Evolutionary conservation across 2,329 filamentous ascomycete genomes (phyloP).

Genomic region (Triangularia verruculosa): DNA sequence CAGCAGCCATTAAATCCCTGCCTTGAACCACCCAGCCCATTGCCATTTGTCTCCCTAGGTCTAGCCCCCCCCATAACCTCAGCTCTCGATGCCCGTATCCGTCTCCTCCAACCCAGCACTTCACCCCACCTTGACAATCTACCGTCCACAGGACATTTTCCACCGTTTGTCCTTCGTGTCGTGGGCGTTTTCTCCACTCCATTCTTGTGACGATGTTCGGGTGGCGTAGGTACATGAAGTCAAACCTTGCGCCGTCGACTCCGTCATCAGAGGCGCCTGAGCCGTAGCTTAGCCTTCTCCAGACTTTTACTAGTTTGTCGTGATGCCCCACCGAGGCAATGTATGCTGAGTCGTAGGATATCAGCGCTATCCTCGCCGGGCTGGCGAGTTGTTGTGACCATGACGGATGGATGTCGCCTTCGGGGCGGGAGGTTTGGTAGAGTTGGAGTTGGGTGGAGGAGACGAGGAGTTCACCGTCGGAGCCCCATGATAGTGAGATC

Average conservation of each 20-base stretch:
- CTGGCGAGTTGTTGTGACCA: constrained; percentile 77
- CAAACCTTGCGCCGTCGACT: constrained; percentile 78
- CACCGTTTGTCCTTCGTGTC: constrained; percentile 71
- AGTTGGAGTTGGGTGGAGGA: constrained; percentile 69
- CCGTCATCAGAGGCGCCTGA: constrained; percentile 40
- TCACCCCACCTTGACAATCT: constrained; percentile 74
- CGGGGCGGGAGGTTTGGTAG: constrained; percentile 51
- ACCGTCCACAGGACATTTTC: constrained; percentile 90
- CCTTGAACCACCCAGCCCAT: constrained; percentile 83
- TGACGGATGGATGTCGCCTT: constrained; percentile 45
- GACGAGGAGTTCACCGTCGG: constrained; percentile 77
- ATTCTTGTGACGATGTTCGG: constrained; percentile 74
- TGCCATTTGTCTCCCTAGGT: constrained; percentile 56
- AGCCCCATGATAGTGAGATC: constrained; percentile 75
- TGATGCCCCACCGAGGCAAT: constrained; percentile 77
- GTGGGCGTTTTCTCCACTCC: constrained; percentile 74
- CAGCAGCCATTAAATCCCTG: constrained; percentile 72
- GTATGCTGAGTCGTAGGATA: constrained; percentile 84
- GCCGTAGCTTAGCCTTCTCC: constrained; percentile 76
- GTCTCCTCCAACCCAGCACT: constrained; percentile 80
- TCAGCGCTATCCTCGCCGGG: constrained; percentile 67
- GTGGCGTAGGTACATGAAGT: constrained; percentile 87
- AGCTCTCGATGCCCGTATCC: constrained; percentile 68
- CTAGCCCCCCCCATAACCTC: constrained; percentile 76
- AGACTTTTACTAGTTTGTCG: constrained; percentile 87